Conservation (phyloP, 1,139 yeast genomes). For the Protomyces pachydermus region DNA sequence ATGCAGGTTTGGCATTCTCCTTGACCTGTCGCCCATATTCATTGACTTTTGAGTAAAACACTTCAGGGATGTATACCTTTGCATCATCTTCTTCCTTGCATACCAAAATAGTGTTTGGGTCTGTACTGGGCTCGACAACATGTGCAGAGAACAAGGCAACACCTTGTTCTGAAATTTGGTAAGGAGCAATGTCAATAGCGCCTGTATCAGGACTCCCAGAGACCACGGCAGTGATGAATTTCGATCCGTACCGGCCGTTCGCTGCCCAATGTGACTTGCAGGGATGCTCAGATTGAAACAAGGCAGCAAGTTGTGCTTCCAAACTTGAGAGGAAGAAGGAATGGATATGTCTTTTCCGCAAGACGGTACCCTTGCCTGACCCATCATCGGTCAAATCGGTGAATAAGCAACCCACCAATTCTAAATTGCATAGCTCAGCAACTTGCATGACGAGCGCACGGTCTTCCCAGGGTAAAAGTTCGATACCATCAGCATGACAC, state of each 20-base stretch:
- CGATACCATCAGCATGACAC: constrained; percentile 79
- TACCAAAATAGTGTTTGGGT: constrained; percentile 81
- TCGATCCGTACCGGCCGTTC: constrained; percentile 70
- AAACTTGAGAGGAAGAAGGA: constrained; percentile 82
- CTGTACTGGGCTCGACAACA: constrained; percentile 79
- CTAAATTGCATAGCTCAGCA: constrained; percentile 60
- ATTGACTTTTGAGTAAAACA: constrained; percentile 75
- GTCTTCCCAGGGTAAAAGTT: constrained; percentile 60
- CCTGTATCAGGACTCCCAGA: constrained; percentile 73
- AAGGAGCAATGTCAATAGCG: constrained; percentile 84
- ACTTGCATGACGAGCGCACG: constrained; percentile 51
- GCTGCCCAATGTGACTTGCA: constrained; percentile 62
- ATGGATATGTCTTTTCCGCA: constrained; percentile 88
- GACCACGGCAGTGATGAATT: constrained; percentile 87
- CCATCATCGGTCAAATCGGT: constrained; percentile 91
- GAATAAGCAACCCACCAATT: constrained; percentile 75
- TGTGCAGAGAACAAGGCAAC: constrained; percentile 86
- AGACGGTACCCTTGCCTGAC: constrained; percentile 75
- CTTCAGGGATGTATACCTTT: constrained; percentile 86
- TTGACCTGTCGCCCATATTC: constrained; percentile 86
- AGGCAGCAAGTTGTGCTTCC: constrained; percentile 82
- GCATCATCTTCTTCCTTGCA: constrained; percentile 55
- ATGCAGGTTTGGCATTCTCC: constrained; percentile 87
- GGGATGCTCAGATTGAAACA: constrained; percentile 64
- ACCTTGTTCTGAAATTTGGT: constrained; percentile 82